Base-by-base conservation (phyloP, 2,329 filamentous ascomycete genomes). In the Volutella citrinella region DNA sequence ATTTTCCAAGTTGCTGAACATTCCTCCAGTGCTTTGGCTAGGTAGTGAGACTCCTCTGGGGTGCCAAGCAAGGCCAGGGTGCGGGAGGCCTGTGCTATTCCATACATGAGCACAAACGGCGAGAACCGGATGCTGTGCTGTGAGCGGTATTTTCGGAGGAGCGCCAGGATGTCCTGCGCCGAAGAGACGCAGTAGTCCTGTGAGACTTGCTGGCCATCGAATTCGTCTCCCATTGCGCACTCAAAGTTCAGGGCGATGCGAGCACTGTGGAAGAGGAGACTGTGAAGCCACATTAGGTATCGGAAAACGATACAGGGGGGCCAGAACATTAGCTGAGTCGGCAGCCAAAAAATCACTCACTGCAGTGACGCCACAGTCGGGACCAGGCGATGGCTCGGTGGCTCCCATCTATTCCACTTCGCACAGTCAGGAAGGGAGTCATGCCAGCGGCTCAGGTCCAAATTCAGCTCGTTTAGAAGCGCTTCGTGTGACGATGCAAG, bases 211-310 rank as follows among this genome's bases (percentile, higher is more conserved):
- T 41, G 23, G 28, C 28, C n/a, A 10, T n/a, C 30, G 7, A 19
- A n/a, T n/a, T n/a, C n/a, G n/a, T n/a, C n/a, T n/a, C n/a, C 24
- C 3, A 26, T 10, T 2, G 40, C 40, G 11, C 44, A 30, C 26
- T 51, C 48, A 17, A 46, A 43, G 28, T 55, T 52, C 2, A 55
- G 36, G 6, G 43, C 43, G 15, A 54, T 52, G 7, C 51, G 49
- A 5, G 45, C 41, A 28, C 47, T 54, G 30, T 55, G 37, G 14
- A 46, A 53, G 2, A 54, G 23, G 1, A 52, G 30, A 7, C 39
- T 40, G n/a, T n/a, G n/a, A n/a, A n/a, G n/a, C n/a, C n/a, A n/a
- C 10, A 10, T 9, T n/a, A 2, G 13, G 28, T 10, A 10, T 5
- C 9, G 16, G 25, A 21, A 10, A 20, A 15, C 7, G 12, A 8